Evolutionary conservation across 305 asterid species (phyloP).

Genomic region (Fraxinus nigra): DNA sequence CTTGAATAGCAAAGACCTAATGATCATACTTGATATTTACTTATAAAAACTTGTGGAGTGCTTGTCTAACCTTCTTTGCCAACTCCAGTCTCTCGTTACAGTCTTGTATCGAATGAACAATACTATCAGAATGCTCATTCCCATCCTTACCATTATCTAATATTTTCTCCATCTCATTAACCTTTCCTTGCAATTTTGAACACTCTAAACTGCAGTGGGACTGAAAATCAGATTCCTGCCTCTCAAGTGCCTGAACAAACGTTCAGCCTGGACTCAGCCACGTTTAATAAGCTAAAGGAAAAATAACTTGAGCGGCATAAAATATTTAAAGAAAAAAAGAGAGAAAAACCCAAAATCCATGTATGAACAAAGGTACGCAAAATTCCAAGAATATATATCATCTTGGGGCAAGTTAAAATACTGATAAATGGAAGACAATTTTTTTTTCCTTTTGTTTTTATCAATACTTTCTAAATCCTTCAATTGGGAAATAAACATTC

Average conservation of each 20-base stretch:
- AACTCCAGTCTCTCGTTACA: slow-evolving; percentile 44
- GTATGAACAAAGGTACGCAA: neutral
- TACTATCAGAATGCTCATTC: slow-evolving; percentile 26
- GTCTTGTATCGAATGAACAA: slow-evolving; percentile 34
- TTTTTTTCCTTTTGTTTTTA: neutral
- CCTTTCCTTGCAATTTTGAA: slow-evolving; percentile 50
- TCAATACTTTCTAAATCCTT: neutral
- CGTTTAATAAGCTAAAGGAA: slow-evolving; percentile 11
- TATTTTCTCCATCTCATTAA: slow-evolving; percentile 53
- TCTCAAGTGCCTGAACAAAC: slow-evolving; percentile 54
- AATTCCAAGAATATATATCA: neutral
- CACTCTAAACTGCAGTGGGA: slow-evolving; percentile 35
- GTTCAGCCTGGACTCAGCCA: slow-evolving; percentile 17
- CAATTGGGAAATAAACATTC: neutral
- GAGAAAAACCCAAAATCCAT: neutral
- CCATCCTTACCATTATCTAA: slow-evolving; percentile 29
- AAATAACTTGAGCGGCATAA: neutral
- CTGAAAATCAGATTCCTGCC: slow-evolving; percentile 45
- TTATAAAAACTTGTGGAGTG: neutral
- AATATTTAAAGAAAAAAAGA: neutral
- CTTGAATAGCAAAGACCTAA: neutral
- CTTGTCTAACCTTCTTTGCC: slow-evolving; percentile 52
- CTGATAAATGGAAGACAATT: neutral
- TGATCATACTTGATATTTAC: neutral
- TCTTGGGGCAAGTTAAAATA: neutral